phyloP scores from a whole-genome alignment of 1,284 basidiomycete genomes.

The Microstroma glucosiphilum region DNA sequence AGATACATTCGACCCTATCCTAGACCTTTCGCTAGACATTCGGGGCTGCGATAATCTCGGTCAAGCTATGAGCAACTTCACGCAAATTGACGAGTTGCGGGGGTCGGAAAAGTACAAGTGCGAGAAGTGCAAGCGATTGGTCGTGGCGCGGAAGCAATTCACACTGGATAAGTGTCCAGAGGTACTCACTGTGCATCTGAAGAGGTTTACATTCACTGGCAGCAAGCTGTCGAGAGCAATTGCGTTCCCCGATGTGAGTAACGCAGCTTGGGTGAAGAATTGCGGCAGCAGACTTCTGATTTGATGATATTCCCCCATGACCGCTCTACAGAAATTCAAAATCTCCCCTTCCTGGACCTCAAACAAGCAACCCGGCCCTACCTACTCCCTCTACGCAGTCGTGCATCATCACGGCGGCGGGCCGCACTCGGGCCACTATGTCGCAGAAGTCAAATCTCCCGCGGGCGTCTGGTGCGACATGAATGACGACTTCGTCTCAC shows the following conservation, averaged over 20 bases:
- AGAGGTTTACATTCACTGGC: constrained; percentile 85
- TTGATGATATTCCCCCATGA: no score
- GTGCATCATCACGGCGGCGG: constrained; percentile 88
- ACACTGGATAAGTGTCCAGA: constrained; percentile 79
- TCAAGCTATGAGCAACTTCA: constrained; percentile 75
- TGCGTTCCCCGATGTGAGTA: constrained; percentile 63
- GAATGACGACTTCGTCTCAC: constrained; percentile 76
- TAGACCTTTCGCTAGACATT: constrained; percentile 65
- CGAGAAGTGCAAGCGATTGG: constrained; percentile 85
- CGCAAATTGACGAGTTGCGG: constrained; percentile 72
- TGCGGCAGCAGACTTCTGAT: no score
- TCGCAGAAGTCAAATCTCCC: constrained; percentile 71
- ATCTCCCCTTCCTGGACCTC: constrained; percentile 22
- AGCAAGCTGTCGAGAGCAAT: constrained; percentile 59
- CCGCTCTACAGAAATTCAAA: constrained; percentile 1
- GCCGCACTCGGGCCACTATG: constrained; percentile 94
- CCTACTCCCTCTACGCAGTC: constrained; percentile 84
- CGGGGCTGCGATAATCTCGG: constrained; percentile 60
- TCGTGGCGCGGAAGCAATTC: constrained; percentile 80
- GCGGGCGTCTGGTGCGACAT: constrained; percentile 78
- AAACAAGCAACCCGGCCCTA: constrained; percentile 57
- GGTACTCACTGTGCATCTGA: constrained; percentile 92
- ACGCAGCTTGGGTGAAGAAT: no score
- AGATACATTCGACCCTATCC: constrained; percentile 91
- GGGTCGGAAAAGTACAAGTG: constrained; percentile 97